Base-by-base conservation (phyloP, 257 asterid genomes). In the Cruciata laevipes region DNA sequence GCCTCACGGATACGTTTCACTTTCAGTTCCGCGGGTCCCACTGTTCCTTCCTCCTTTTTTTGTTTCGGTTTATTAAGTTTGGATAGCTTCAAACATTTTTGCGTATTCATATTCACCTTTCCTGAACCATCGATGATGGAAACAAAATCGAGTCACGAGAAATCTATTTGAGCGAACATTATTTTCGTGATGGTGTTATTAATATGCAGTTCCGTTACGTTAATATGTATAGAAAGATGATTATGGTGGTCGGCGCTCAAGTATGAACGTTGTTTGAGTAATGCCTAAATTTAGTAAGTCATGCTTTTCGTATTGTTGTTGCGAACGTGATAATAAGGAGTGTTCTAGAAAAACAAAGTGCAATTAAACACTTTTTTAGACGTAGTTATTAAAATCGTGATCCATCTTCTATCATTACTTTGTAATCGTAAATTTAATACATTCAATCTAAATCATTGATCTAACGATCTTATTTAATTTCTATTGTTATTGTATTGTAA, bases 1-100 rank as follows among this genome's bases (percentile, higher is more conserved):
- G 40, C 51, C 61, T 47, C 27, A 53, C 55, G 17, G 20, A 33
- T 55, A 68, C 63, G 35, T 67, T 52, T 52, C 71, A 33, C 16
- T 11, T 56, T 56, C 61, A 31, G 55, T 11, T 60, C 62, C 32
- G 30, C 16, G 4, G 14, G 63, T 14, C 63, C 33, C 44, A 8
- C 16, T 10, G 31, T 23, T 16, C 18, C 23, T 56, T 9, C 32
- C 2, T 37, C 51, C 16, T 40, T 42, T 16, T 53, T 53, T 18
- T 37, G 14, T 25, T 59, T 58, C 63, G 8, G 63, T 58, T 24
- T 2, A 12, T 24, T 2, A 12, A 42, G 51, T 11, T 42, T 42
- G 31, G 63, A 59, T 25, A 59, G 27, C 63, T 14, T 59, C 55
- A 27, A 12, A 13, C 63, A 59, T 27, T 56, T 56, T 59, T 25